phyloP scores from a whole-genome alignment of 352 stramenopile genomes.

The Pythium apleroticum region DNA sequence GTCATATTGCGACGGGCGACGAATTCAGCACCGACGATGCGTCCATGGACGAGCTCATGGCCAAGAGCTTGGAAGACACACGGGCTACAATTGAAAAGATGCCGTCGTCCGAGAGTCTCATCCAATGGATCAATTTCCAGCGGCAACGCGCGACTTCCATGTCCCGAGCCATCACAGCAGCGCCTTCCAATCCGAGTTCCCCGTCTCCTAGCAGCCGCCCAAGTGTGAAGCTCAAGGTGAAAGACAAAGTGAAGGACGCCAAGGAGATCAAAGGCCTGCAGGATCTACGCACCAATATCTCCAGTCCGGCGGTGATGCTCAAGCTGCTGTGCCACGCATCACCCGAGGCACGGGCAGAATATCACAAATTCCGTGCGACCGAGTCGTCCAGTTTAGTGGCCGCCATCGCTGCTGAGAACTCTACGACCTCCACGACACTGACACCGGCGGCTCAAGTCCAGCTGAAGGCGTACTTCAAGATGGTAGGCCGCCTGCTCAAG shows the following conservation, averaged over 20 bases:
- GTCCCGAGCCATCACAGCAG: constrained; percentile 12
- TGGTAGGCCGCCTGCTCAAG: constrained; percentile 46
- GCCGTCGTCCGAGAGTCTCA: constrained; percentile 54
- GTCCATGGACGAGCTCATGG: constrained; percentile 42
- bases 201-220: neutral
- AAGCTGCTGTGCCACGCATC: constrained; percentile 72
- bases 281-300: constrained; percentile 51
- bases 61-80: constrained; percentile 30
- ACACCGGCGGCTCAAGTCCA: constrained; percentile 56
- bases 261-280: constrained; percentile 69
- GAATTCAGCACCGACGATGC: constrained; percentile 42
- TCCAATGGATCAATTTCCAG: constrained; percentile 76
- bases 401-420: constrained; percentile 40
- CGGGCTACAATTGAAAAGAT: constrained; percentile 41
- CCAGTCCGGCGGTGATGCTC: constrained; percentile 62
- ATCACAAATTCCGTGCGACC: constrained; percentile 46
- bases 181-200: neutral
- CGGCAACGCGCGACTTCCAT: constrained; percentile 44
- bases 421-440: constrained; percentile 52
- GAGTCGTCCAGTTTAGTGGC: constrained; percentile 32
- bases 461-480: constrained; percentile 73
- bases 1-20: constrained; percentile 49
- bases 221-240: constrained; percentile 28
- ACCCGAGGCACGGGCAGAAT: constrained; percentile 47
- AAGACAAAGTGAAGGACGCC: constrained; percentile 68